Conservation (phyloP, 176 grass and related monocot genomes). For the Rhipidocladum racemiflorum region DNA sequence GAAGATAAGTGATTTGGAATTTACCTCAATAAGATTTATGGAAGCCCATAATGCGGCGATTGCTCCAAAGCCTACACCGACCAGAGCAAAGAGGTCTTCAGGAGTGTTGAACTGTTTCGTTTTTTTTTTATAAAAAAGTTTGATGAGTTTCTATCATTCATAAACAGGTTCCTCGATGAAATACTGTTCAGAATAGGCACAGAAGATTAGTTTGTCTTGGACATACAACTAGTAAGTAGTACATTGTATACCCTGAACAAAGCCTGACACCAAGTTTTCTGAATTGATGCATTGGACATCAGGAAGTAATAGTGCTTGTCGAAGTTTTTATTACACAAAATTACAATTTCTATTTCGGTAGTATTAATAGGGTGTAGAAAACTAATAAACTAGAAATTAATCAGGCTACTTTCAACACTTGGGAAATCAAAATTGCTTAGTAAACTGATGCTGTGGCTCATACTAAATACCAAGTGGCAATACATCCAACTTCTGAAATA, state of each 20-base stretch:
- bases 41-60: constrained; percentile 77
- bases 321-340: neutral
- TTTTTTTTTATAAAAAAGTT: neutral
- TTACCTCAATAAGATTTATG: constrained; percentile 58
- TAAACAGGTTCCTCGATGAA: neutral
- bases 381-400: neutral
- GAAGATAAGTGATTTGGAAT: neutral
- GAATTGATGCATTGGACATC: neutral
- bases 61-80: constrained; percentile 69
- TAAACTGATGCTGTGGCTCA: neutral
- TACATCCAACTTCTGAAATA: neutral
- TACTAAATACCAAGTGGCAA: neutral
- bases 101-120: constrained; percentile 53
- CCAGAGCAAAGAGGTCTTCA: constrained; percentile 80
- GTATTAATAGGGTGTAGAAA: constrained; percentile 2
- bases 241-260: neutral
- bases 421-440: neutral
- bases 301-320: neutral
- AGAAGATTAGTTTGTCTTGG: neutral
- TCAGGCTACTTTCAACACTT: neutral
- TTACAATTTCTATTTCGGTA: neutral
- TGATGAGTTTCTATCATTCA: neutral
- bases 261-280: neutral
- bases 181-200: neutral
- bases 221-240: neutral